A percentile compares a stretch with the other conserved stretches of the same genome.
These are phyloP conservation scores for Metschnikowia borealis DNA, from an alignment of 805 yeast species.

Conservation along the genomic window DNA sequence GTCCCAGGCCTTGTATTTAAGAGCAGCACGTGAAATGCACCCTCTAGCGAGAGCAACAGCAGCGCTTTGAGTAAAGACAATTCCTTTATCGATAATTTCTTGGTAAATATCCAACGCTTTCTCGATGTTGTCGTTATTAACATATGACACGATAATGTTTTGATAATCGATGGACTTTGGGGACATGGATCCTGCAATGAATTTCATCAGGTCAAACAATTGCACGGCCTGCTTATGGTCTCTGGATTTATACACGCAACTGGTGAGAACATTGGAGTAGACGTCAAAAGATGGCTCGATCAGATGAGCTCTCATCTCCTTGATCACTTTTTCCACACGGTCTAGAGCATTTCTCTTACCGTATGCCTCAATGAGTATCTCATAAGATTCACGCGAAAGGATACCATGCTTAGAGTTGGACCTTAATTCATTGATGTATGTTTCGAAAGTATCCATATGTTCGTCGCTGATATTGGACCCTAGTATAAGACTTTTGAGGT, in stretches of 20 bases:
- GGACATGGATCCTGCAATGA: constrained; percentile 56
- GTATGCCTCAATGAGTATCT: constrained; percentile 43
- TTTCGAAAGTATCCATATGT: constrained; percentile 28
- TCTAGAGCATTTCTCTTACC: constrained; percentile 38
- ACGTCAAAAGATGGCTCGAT: constrained; percentile 43
- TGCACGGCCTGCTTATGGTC: constrained; percentile 61
- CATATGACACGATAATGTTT: constrained; percentile 64
- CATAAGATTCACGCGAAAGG: constrained; percentile 40
- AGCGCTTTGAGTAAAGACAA: constrained; percentile 31
- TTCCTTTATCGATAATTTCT: constrained; percentile 49
- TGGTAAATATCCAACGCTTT: constrained; percentile 71
- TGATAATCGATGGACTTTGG: constrained; percentile 71
- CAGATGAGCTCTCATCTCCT: constrained; percentile 34
- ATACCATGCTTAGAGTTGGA: constrained; percentile 17
- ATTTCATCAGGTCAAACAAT: constrained; percentile 82
- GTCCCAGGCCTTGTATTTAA: constrained; percentile 67
- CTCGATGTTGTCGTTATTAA: constrained; percentile 60
- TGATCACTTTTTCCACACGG: constrained; percentile 35
- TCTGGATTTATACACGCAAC: constrained; percentile 50
- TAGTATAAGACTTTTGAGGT: constrained; percentile 33
- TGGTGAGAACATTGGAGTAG: constrained; percentile 56
- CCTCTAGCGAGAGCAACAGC: constrained; percentile 62
- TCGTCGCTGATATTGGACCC: constrained; percentile 20
- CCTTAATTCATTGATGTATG: constrained; percentile 25
- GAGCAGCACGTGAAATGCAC: constrained; percentile 51